These are phyloP conservation scores for Thoreauomyces humboldtii DNA, from an alignment of 192 early-diverging fungal genomes.

Conservation along the genomic window DNA sequence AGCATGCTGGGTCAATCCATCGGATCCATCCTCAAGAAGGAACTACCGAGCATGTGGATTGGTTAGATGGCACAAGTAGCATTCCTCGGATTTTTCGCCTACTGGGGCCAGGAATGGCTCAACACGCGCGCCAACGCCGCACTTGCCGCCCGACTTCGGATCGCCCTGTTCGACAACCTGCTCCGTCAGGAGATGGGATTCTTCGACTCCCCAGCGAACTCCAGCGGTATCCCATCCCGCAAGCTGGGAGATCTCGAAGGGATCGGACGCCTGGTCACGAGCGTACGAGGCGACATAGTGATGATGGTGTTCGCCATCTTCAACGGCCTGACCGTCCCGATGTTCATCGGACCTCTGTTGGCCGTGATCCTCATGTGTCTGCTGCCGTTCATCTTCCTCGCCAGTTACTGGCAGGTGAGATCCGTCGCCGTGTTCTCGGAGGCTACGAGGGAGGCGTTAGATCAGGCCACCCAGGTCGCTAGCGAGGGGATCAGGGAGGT, in stretches of 20 bases:
- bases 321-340: too few relatives aligned
- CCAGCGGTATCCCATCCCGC: slow-evolving; percentile 51
- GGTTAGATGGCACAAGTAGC: too few relatives aligned
- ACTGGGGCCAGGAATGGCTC: slow-evolving; percentile 56
- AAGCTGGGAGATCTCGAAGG: too few relatives aligned
- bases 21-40: too few relatives aligned
- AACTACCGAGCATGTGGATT: too few relatives aligned
- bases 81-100: too few relatives aligned
- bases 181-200: slow-evolving; percentile 49
- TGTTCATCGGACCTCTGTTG: too few relatives aligned
- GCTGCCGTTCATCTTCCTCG: slow-evolving; percentile 1
- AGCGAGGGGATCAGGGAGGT: slow-evolving; percentile 19
- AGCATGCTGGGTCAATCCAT: too few relatives aligned
- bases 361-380: background rate
- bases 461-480: slow-evolving; percentile 4
- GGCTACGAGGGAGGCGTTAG: background rate
- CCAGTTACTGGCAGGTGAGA: background rate
- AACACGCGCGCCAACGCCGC: too few relatives aligned
- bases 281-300: too few relatives aligned
- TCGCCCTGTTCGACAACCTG: slow-evolving; percentile 35
- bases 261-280: too few relatives aligned
- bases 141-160: slow-evolving; percentile 39
- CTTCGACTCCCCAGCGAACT: slow-evolving; percentile 38
- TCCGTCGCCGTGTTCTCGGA: background rate
- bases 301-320: too few relatives aligned